Conservation (phyloP, 2,329 filamentous ascomycete species). For the Alternaria rosae region DNA sequence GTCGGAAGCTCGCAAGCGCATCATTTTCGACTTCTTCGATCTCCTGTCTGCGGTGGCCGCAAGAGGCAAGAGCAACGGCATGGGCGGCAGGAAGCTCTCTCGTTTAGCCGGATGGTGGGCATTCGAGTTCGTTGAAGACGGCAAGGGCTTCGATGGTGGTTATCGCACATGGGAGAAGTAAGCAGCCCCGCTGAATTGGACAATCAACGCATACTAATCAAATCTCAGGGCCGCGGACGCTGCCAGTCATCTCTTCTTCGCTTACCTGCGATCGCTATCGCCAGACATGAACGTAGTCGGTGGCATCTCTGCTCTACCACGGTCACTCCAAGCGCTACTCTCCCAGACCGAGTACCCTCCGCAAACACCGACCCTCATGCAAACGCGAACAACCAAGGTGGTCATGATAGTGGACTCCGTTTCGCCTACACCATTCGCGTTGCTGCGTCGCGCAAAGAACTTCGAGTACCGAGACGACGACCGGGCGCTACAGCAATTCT, state of each 20-base stretch:
- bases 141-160: constrained; percentile 91
- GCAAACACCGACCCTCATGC: constrained; percentile 75
- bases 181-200: constrained; percentile 36
- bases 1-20: constrained; percentile 81
- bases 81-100: constrained; percentile 92
- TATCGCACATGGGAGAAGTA: constrained; percentile 88
- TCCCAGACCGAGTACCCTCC: constrained; percentile 96
- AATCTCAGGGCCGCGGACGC: constrained; percentile 82
- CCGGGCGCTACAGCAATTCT: constrained; percentile 81
- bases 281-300: constrained; percentile 76
- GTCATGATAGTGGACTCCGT: constrained; percentile 97
- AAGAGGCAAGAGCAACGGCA: constrained; percentile 89
- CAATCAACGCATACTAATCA: constrained; percentile 35
- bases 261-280: constrained; percentile 87
- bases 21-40: constrained; percentile 97
- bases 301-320: constrained; percentile 84
- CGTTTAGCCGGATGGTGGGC: constrained; percentile 98
- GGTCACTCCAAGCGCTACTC: constrained; percentile 88
- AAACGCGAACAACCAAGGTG: constrained; percentile 83
- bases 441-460: constrained; percentile 88
- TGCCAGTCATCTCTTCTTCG: constrained; percentile 96
- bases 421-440: constrained; percentile 90
- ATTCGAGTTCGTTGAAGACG: constrained; percentile 87
- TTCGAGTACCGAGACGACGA: constrained; percentile 96
- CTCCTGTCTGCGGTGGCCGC: constrained; percentile 89